A percentile compares a stretch with the other conserved stretches of the same genome.
phyloP scores from a whole-genome alignment of 2,329 filamentous ascomycete species.

The Beauveria sp. region DNA sequence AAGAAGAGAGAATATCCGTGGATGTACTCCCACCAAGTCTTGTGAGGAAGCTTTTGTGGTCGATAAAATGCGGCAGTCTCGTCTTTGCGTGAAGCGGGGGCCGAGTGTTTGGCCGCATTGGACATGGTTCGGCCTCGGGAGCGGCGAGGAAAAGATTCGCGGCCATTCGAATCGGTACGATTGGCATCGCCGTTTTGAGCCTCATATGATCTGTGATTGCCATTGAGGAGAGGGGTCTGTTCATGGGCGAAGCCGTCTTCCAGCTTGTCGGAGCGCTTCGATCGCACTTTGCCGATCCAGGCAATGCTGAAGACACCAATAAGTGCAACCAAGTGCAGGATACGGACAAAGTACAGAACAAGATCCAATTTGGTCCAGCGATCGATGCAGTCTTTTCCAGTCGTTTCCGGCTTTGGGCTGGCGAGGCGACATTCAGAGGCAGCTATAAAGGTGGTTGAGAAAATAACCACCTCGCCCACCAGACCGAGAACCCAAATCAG shows the following conservation, averaged over 20 bases:
- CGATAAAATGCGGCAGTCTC: constrained; percentile 78
- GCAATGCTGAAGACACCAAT: constrained; percentile 39
- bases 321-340: constrained; percentile 57
- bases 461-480: constrained; percentile 64
- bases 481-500: constrained; percentile 69
- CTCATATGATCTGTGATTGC: constrained; percentile 28
- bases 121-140: constrained; percentile 29
- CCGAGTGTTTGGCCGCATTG: constrained; percentile 27
- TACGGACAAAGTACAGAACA: constrained; percentile 57
- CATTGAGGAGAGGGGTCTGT: constrained; percentile 53
- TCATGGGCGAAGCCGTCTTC: constrained; percentile 44
- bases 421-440: constrained; percentile 63
- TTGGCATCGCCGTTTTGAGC: constrained; percentile 22
- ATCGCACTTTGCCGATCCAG: constrained; percentile 32
- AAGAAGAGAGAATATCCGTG: constrained; percentile 90
- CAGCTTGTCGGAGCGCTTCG: constrained; percentile 26
- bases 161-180: constrained; percentile 9
- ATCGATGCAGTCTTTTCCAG: constrained; percentile 24
- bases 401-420: constrained; percentile 16
- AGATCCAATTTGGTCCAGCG: constrained; percentile 49
- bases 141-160: constrained; percentile 23
- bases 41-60: constrained; percentile 75
- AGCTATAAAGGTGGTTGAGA: constrained; percentile 59
- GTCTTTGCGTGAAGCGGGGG: constrained; percentile 37
- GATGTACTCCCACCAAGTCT: constrained; percentile 94